A percentile compares a stretch with the other conserved stretches of the same genome.
Evolutionary conservation across 306 rosid genomes (phyloP).

Genomic region (Casuarina cunninghamiana): DNA sequence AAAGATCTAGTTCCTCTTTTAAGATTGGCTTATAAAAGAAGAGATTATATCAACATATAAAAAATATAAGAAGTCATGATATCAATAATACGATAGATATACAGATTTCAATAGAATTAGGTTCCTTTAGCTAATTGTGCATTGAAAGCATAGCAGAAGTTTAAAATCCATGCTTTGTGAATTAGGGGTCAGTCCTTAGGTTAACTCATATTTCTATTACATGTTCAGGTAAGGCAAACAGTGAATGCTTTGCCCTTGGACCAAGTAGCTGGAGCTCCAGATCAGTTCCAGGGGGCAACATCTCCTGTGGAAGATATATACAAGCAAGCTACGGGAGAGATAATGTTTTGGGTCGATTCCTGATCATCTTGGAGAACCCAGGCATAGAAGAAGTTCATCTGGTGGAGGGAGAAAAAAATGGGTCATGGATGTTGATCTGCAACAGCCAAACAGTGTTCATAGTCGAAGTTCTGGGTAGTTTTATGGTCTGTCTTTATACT

Average conservation of each 20-base stretch:
- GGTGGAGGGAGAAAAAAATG: neutral
- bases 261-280: neutral
- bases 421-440: neutral
- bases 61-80: too few species aligned
- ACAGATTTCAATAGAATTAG: neutral
- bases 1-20: too few species aligned
- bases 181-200: neutral
- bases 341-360: conserved; percentile 34
- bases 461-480: neutral
- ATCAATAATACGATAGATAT: too few species aligned
- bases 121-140: neutral
- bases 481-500: too few species aligned
- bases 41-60: too few species aligned
- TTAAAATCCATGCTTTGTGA: neutral
- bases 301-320: conserved; percentile 25
- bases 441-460: neutral
- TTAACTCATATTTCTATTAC: too few species aligned
- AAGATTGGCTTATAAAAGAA: too few species aligned
- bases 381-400: neutral
- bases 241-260: neutral
- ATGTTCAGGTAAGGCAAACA: too few species aligned
- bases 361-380: conserved; percentile 2
- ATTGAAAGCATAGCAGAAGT: neutral
- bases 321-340: conserved; percentile 58
- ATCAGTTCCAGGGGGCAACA: conserved; percentile 18